Conservation (phyloP, 2,329 filamentous ascomycete species). For the Pseudogymnoascus pannorum region DNA sequence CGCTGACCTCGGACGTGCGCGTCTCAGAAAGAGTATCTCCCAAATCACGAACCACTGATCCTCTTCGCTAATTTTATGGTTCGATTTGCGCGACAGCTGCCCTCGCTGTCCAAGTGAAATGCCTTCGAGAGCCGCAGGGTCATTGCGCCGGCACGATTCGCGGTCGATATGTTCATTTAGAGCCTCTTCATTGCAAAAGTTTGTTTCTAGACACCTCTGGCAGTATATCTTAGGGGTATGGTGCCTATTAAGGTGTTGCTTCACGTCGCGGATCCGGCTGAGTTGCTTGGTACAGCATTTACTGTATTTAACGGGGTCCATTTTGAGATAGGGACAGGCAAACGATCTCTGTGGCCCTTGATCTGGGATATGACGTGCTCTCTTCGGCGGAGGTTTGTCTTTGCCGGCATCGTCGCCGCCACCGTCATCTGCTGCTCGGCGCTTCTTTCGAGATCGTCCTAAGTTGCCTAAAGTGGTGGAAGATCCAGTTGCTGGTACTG, state of each 20-base stretch:
- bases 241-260: constrained; percentile 12
- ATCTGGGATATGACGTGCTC: not conserved
- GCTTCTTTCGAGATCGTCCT: not conserved
- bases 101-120: constrained; percentile 9
- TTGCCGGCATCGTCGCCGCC: constrained; percentile 5
- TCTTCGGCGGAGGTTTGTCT: constrained; percentile 5
- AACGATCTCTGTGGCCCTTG: not conserved
- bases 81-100: constrained; percentile 11
- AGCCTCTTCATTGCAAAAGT: constrained; percentile 6
- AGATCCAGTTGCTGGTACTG: not conserved
- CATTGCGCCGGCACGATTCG: not conserved
- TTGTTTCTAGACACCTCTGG: constrained; percentile 10
- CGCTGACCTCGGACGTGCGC: constrained; percentile 6
- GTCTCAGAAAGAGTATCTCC: constrained; percentile 11
- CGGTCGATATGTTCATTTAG: constrained; percentile 8
- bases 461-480: not conserved
- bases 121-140: not conserved
- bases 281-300: constrained; percentile 8
- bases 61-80: constrained; percentile 1
- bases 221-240: constrained; percentile 12
- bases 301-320: not conserved
- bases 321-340: constrained; percentile 12
- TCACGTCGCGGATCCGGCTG: constrained; percentile 11
- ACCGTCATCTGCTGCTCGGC: not conserved
- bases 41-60: constrained; percentile 16